Base-by-base conservation (phyloP, 2,329 filamentous ascomycete species). In the Colletotrichum lupini region DNA sequence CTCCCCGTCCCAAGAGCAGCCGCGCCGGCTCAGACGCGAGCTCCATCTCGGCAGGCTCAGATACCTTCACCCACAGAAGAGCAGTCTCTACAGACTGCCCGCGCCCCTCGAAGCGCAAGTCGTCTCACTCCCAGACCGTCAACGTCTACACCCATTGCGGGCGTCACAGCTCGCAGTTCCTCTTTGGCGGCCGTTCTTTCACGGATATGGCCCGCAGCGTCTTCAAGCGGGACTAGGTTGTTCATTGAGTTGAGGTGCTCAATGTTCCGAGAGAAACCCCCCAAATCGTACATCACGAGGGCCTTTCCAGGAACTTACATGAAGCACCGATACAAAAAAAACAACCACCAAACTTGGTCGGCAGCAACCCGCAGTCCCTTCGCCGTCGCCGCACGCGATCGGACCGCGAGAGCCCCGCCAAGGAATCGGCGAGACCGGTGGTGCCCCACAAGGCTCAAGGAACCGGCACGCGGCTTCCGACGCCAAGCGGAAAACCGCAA, bases 141-240 rank as follows among this genome's bases (percentile, higher is more conserved):
- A 90, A 90, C 74, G 83, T 86, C 55, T 84, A 89, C 79, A 89
- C 87, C 46, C 87, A 87, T 71, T 90, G 88, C 74, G 88, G 88
- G 16, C 83, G 88, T 16, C 88, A 90, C 78, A 86, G 86, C 52
- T 84, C 88, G 75, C 86, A 89, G 76, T 88, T 85, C 72, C 80
- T 90, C 16, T 87, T 90, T 73, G 81, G 86, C 42, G 87, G 87
- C 1, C 85, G 84, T 55, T 87, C 84, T 2, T 77, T 87, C 26
- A 78, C 82, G 8, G 85, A 85, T 57, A 78, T 87, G 42, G 84
- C 84, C 75, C 83, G 83, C 58, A 79, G 83, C 19, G 76, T 87
- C 59, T 83, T 84, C 55, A 83, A 81, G 77, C 61, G 73, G 46
- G 61, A 75, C 55, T 72, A 65, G 32, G 26, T 65, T 37, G 16